A percentile compares a stretch with the other conserved stretches of the same genome.
phyloP scores from a whole-genome alignment of 306 rosid genomes.

The Sechiopsis laciniata region DNA sequence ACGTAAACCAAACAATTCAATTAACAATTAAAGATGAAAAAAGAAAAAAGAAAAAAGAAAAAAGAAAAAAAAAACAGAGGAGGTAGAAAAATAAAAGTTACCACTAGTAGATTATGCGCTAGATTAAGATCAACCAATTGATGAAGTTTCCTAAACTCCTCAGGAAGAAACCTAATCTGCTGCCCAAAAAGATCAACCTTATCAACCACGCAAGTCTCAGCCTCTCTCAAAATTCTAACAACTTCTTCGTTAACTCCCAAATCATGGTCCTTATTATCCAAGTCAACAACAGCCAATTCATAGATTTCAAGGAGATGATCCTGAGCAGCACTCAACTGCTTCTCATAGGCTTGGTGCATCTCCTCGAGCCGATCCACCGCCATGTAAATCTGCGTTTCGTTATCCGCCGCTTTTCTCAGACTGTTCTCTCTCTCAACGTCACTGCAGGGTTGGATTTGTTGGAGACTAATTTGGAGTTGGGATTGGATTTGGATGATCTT shows the following conservation, averaged over 20 bases:
- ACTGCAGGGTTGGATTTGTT: conserved; percentile 28
- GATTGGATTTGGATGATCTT: conserved; percentile 46
- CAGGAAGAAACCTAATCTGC: conserved; percentile 44
- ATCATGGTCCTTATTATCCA: neutral
- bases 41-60: no score
- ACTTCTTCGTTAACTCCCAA: conserved; percentile 45
- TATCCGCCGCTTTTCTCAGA: conserved; percentile 42
- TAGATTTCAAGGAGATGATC: conserved; percentile 55
- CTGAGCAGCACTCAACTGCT: conserved; percentile 63
- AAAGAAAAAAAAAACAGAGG: neutral
- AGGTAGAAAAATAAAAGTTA: no score
- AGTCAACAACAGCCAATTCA: conserved; percentile 33
- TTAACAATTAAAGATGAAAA: neutral
- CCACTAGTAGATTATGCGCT: conserved; percentile 64
- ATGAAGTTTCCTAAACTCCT: conserved; percentile 52
- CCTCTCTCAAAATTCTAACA: conserved; percentile 51
- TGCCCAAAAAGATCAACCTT: conserved; percentile 47
- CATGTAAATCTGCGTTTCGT: conserved; percentile 39
- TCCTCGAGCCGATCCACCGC: conserved; percentile 57
- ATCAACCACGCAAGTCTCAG: conserved; percentile 41
- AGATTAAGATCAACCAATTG: conserved; percentile 45
- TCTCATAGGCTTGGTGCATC: conserved; percentile 65
- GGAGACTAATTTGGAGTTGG: conserved; percentile 41
- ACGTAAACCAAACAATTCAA: neutral
- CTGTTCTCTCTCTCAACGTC: conserved; percentile 35